Conservation (phyloP, 352 stramenopile species). For the Thalassiosira hispida region DNA sequence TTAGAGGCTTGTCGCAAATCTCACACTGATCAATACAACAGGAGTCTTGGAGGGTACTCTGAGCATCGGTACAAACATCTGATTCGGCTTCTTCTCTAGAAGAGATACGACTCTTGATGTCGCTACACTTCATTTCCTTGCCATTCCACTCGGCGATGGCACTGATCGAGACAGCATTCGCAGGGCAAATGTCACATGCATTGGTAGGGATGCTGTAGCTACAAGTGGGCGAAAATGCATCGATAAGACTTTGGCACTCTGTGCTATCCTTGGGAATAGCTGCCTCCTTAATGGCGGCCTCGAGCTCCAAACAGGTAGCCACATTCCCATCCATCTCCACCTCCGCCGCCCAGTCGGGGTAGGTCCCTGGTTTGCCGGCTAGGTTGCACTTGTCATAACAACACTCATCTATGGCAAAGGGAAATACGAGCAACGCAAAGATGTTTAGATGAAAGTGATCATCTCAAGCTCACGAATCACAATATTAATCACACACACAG, state of each 20-base stretch:
- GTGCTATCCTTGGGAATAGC: slow-evolving; percentile 52
- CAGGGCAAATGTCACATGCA: slow-evolving; percentile 61
- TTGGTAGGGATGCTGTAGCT: slow-evolving; percentile 58
- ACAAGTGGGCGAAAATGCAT: slow-evolving; percentile 59
- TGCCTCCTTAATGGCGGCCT: slow-evolving; percentile 58
- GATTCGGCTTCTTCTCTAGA: slow-evolving; percentile 52
- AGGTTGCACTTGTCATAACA: slow-evolving; percentile 65
- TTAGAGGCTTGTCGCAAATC: slow-evolving; percentile 47
- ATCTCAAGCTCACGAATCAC: no score
- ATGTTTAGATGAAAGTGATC: no score
- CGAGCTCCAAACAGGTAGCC: slow-evolving; percentile 60
- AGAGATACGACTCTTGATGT: slow-evolving; percentile 49
- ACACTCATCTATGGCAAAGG: no score
- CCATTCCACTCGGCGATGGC: slow-evolving; percentile 41
- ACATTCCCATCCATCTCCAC: slow-evolving; percentile 61
- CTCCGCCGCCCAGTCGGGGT: slow-evolving; percentile 59
- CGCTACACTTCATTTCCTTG: slow-evolving; percentile 59
- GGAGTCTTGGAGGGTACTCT: slow-evolving; percentile 28
- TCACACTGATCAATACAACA: slow-evolving; percentile 67
- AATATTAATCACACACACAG: no score
- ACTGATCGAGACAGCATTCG: slow-evolving; percentile 48
- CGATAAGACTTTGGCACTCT: slow-evolving; percentile 51
- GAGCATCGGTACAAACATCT: slow-evolving; percentile 46
- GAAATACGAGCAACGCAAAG: no score
- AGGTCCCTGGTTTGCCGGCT: slow-evolving; percentile 34